phyloP scores from a whole-genome alignment of 1,284 basidiomycete genomes.

The Leccinum subfulvum region DNA sequence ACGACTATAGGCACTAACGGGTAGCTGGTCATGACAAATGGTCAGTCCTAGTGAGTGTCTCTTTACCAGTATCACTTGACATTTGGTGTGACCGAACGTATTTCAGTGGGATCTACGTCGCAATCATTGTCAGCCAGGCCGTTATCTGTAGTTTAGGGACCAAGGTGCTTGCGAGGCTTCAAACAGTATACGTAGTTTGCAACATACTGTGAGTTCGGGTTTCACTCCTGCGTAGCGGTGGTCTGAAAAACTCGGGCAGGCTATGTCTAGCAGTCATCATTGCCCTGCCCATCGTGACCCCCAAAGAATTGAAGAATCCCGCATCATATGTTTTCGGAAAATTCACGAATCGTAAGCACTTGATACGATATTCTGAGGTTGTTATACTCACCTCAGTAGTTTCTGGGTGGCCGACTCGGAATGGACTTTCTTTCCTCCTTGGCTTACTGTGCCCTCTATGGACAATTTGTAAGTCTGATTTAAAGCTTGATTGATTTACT shows the following conservation, averaged over 20 bases:
- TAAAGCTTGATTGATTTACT: not conserved
- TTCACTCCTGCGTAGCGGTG: not conserved
- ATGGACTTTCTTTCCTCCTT: slow-evolving; percentile 48
- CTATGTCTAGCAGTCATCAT: slow-evolving; percentile 45
- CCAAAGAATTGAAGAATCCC: slow-evolving; percentile 41
- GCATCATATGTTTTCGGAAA: slow-evolving; percentile 40
- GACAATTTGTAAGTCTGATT: slow-evolving; percentile 33
- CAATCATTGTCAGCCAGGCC: slow-evolving; percentile 33
- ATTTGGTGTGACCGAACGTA: not conserved
- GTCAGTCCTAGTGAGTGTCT: slow-evolving; percentile 32
- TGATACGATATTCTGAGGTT: not conserved
- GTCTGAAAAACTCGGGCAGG: slow-evolving; percentile 20
- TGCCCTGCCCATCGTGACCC: slow-evolving; percentile 46
- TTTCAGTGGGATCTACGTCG: slow-evolving; percentile 34
- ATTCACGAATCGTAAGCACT: slow-evolving; percentile 36
- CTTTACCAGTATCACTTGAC: no score
- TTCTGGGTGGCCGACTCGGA: slow-evolving; percentile 43
- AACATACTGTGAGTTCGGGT: slow-evolving; percentile 34
- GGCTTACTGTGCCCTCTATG: slow-evolving; percentile 52
- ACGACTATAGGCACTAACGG: slow-evolving; percentile 35
- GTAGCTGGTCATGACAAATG: slow-evolving; percentile 28
- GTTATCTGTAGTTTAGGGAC: slow-evolving; percentile 45
- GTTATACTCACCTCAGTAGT: slow-evolving; percentile 28
- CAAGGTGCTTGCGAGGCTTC: slow-evolving; percentile 34
- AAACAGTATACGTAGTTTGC: slow-evolving; percentile 28